These are phyloP conservation scores for Hibiscus trionum DNA, from an alignment of 345 rosid genomes.

Conservation along the genomic window DNA sequence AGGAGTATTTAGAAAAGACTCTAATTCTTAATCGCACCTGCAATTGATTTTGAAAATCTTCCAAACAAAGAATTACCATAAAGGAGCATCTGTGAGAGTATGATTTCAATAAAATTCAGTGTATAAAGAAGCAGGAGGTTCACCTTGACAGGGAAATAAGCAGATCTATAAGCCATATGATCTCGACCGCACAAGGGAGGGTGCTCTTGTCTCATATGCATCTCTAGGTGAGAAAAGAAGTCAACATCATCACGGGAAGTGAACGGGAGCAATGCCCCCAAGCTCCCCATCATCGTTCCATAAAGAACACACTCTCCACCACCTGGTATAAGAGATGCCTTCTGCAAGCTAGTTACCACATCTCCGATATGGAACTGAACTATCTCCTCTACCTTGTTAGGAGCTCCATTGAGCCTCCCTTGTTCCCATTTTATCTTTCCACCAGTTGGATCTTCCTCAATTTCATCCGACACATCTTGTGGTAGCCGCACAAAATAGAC, in stretches of 20 bases:
- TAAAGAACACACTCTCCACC: constrained; percentile 89
- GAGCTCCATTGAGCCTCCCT: constrained; percentile 95
- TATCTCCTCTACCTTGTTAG: constrained; percentile 90
- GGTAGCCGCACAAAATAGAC: constrained; percentile 77
- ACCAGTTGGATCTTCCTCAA: constrained; percentile 96
- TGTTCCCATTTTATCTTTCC: constrained; percentile 99
- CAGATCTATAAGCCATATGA: constrained; percentile 91
- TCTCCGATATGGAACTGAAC: constrained; percentile 94
- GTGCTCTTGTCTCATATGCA: constrained; percentile 94
- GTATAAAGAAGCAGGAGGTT: not conserved
- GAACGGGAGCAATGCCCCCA: constrained; percentile 89
- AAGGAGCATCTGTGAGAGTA: not conserved
- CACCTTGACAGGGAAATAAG: constrained; percentile 97
- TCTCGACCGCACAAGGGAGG: constrained; percentile 92
- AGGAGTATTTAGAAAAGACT: not conserved
- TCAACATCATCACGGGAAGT: constrained; percentile 93
- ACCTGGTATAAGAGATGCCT: constrained; percentile 88
- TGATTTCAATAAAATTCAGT: not conserved
- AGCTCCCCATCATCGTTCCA: constrained; percentile 92
- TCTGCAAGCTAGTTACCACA: constrained; percentile 74
- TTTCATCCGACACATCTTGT: constrained; percentile 94
- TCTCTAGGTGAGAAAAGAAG: constrained; percentile 95
- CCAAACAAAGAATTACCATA: not conserved
- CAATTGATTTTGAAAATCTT: not conserved
- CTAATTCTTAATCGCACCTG: not conserved